These are phyloP conservation scores for Phytopythium vexans DNA, from an alignment of 352 stramenopile genomes.

Conservation along the genomic window DNA sequence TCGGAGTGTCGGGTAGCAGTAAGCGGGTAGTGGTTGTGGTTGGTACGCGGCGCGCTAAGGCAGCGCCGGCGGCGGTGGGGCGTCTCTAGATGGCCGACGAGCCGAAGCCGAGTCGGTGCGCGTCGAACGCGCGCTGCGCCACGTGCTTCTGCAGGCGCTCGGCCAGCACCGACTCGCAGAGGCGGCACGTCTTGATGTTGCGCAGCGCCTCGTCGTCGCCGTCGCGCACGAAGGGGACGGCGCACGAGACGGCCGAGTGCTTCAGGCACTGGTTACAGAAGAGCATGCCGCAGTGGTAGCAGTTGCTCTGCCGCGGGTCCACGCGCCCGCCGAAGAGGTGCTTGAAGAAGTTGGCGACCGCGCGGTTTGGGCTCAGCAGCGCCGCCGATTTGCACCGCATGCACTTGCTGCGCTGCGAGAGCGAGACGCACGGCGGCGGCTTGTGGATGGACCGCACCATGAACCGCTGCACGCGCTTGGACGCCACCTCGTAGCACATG, in stretches of 20 bases:
- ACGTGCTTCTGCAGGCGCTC: constrained; percentile 55
- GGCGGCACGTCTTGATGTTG: constrained; percentile 58
- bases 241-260: constrained; percentile 37
- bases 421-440: constrained; percentile 40
- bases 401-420: constrained; percentile 58
- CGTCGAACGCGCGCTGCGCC: constrained; percentile 49
- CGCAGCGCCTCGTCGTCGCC: constrained; percentile 44
- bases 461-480: constrained; percentile 53
- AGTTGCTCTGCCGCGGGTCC: constrained; percentile 60
- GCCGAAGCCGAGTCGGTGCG: constrained; percentile 54
- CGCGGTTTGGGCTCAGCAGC: constrained; percentile 44
- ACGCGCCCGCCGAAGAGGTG: constrained; percentile 38
- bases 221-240: constrained; percentile 52
- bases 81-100: constrained; percentile 15
- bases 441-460: constrained; percentile 67
- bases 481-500: constrained; percentile 79
- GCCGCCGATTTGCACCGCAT: constrained; percentile 62
- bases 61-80: no score
- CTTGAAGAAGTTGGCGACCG: constrained; percentile 59
- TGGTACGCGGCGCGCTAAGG: neutral
- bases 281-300: constrained; percentile 80
- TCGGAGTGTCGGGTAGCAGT: no score
- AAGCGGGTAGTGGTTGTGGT: neutral
- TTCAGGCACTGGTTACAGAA: constrained; percentile 70
- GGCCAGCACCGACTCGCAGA: constrained; percentile 58